phyloP scores from a whole-genome alignment of 2,329 filamentous ascomycete species.

The Cryoendolithus antarcticus region DNA sequence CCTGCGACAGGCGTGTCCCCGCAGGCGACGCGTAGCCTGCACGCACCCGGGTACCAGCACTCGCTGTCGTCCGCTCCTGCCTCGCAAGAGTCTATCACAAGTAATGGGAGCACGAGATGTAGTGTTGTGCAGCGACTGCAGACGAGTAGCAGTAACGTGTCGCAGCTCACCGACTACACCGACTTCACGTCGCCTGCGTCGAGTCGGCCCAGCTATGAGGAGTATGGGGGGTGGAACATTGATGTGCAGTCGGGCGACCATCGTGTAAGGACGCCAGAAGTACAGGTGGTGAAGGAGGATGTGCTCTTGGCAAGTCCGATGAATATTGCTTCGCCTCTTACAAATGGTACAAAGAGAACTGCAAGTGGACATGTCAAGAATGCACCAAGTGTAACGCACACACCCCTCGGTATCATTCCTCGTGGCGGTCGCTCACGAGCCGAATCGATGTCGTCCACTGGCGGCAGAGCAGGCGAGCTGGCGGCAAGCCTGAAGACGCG shows the following conservation, averaged over 20 bases:
- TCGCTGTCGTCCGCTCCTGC: slow-evolving; percentile 16
- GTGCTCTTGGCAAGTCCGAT: slow-evolving; percentile 25
- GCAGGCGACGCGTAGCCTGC: slow-evolving; percentile 15
- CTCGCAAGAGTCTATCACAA: slow-evolving; percentile 19
- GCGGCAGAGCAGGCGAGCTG: slow-evolving; percentile 70
- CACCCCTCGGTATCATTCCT: slow-evolving; percentile 20
- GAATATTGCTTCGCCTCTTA: slow-evolving; percentile 27
- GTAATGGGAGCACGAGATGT: slow-evolving; percentile 14
- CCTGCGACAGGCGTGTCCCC: too few relatives aligned
- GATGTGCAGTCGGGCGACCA: background rate
- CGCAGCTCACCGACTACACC: slow-evolving; percentile 20
- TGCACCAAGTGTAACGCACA: slow-evolving; percentile 27
- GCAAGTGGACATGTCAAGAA: slow-evolving; percentile 64
- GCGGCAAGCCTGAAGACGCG: slow-evolving; percentile 71
- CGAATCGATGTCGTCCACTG: slow-evolving; percentile 53
- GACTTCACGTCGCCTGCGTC: slow-evolving; percentile 17
- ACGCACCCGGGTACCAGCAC: slow-evolving; percentile 7
- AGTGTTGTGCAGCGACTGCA: slow-evolving; percentile 10
- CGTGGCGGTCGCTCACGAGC: slow-evolving; percentile 52
- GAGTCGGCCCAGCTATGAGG: slow-evolving; percentile 4
- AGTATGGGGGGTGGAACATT: background rate
- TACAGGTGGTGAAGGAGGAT: slow-evolving; percentile 10
- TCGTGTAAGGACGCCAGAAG: slow-evolving; percentile 10
- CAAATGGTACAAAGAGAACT: slow-evolving; percentile 56
- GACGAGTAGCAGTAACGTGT: slow-evolving; percentile 16